Percentiles rank a stretch among this genome's conserved stretches.
These are phyloP conservation scores for Datisca glomerata DNA, from an alignment of 306 rosid species.

Conservation along the genomic window DNA sequence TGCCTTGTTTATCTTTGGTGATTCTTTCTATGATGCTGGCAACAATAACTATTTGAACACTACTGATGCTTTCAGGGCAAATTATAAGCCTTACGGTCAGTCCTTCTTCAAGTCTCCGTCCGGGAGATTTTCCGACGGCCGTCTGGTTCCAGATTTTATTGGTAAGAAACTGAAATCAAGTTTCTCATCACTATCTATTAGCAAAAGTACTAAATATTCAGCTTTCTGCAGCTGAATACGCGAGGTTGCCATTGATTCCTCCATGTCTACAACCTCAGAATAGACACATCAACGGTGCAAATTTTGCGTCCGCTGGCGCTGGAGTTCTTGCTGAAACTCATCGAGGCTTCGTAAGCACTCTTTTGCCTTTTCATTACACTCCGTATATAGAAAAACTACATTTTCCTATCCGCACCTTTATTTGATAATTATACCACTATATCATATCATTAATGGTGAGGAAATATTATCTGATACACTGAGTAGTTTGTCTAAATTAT, in stretches of 20 bases:
- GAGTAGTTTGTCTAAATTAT: too few species aligned
- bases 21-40: constrained; percentile 31
- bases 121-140: constrained; percentile 33
- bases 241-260: constrained; percentile 30
- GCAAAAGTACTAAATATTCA: too few species aligned
- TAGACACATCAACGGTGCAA: constrained; percentile 26
- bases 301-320: constrained; percentile 62
- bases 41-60: constrained; percentile 34
- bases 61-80: constrained; percentile 10
- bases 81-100: constrained; percentile 23
- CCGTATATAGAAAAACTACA: too few species aligned
- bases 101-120: constrained; percentile 25
- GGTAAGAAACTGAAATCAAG: too few species aligned
- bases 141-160: constrained; percentile 28
- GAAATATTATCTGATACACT: too few species aligned
- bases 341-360: constrained; percentile 32
- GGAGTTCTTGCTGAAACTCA: constrained; percentile 47
- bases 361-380: not conserved
- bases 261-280: constrained; percentile 34
- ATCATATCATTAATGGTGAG: too few species aligned
- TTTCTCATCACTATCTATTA: too few species aligned
- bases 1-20: constrained; percentile 33
- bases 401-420: too few species aligned
- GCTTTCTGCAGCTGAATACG: constrained; percentile 60
- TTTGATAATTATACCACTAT: too few species aligned